Evolutionary conservation across 164 flowering plant genomes (phyloP), one percentile per base, ranked within the genome.

Genomic region (Saururus chinensis): DNA sequence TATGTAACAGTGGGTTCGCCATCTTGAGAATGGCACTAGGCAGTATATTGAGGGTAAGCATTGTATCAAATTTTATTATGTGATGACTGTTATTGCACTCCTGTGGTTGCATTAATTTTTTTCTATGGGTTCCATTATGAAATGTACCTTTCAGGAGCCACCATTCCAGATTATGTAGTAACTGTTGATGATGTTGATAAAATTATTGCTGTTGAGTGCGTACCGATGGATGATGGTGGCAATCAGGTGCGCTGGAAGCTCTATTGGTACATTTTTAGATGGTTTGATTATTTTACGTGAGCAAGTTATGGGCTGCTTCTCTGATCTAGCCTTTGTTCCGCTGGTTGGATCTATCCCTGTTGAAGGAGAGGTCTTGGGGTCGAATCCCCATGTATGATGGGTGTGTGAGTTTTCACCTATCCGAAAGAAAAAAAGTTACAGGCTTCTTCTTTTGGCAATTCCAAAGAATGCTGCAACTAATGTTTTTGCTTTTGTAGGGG

Each of bases 181-280:
- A 88, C 96, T 40, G 99, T 91, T 71, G 98, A 92, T 79, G 99
- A 93, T 81, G 96, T 90, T 53, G 95, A 85, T 70, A 90, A 83
- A 70, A 64, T 84, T 71, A 80, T 93, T 73, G 95, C 97, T 71
- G 99, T 93, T 60, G 96, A 87, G 71, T 93, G 99, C 67, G 80
- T 87, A 65, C 99, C 99, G 48, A 88, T 93, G 95, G 96, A 90
- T 78, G 92, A 85, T 58, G 74, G 75, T 63, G 95, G 92, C 60
- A 81, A 62, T 60, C 96, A 93, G 99, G 99, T 93, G 68, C 65
- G 60, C 41, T 60, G 11, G 19, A 56, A 25, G 55, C 48, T 41
- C 62, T 58, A 21, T 23, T 10, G 19, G 45, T 35, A 17, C 40
- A 9, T n/a, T 19, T 53, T n/a, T 53, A 17, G 17, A 53, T 10